phyloP scores from a whole-genome alignment of 352 stramenopile species.

The Pythium catenulatum region DNA sequence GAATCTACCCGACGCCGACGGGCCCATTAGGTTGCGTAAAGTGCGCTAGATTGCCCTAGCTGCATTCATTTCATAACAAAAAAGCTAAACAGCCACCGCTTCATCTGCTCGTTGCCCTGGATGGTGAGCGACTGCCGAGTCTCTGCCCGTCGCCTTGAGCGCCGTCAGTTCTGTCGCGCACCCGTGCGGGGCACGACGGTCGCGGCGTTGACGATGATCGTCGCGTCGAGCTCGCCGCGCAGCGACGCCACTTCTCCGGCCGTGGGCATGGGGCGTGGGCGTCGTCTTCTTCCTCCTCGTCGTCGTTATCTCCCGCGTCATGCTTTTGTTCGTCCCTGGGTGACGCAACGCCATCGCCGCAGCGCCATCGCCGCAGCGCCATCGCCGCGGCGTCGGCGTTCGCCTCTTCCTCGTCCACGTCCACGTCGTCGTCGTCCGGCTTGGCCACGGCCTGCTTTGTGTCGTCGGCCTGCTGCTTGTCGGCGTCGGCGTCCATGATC shows the following conservation, averaged over 20 bases:
- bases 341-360: conserved; percentile 9
- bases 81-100: no score
- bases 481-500: conserved; percentile 9
- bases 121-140: no score
- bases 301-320: conserved; percentile 40
- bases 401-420: conserved; percentile 47
- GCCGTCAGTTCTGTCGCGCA: no score
- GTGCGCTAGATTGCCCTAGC: no score
- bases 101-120: no score
- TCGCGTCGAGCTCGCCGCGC: conserved; percentile 88
- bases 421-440: conserved; percentile 35
- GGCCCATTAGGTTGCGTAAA: no score
- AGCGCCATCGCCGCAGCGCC: conserved; percentile 14
- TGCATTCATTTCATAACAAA: no score
- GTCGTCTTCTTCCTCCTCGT: conserved; percentile 66
- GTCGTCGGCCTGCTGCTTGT: conserved; percentile 29
- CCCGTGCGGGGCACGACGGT: no score
- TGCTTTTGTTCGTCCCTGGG: conserved; percentile 15
- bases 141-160: no score
- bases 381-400: conserved; percentile 12
- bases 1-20: no score
- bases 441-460: conserved; percentile 16
- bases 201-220: no score
- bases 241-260: conserved; percentile 85
- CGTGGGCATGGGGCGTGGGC: conserved; percentile 57